Conservation (phyloP, 2,329 filamentous ascomycete genomes). For the Phymatotrichopsis omnivora region DNA sequence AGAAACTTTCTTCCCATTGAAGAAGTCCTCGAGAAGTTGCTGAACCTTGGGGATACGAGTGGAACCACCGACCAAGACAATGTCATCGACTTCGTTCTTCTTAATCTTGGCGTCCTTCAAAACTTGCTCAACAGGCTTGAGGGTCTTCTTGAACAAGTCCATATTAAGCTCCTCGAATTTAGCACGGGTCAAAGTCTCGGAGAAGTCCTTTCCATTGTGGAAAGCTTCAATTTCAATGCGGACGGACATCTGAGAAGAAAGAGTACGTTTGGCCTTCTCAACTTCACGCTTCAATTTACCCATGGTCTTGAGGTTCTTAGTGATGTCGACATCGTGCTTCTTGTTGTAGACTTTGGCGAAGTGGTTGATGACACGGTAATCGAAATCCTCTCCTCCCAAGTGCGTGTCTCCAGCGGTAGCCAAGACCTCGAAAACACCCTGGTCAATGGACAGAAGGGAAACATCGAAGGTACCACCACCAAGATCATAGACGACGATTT, state of each 20-base stretch:
- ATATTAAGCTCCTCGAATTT: slow-evolving; percentile 99
- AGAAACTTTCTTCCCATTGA: slow-evolving; percentile 88
- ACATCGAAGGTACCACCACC: slow-evolving; percentile 94
- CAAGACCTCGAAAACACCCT: slow-evolving; percentile 88
- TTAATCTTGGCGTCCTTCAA: slow-evolving; percentile 96
- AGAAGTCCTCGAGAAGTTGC: slow-evolving; percentile 89
- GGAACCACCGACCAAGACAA: slow-evolving; percentile 95
- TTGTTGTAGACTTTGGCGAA: slow-evolving; percentile 98
- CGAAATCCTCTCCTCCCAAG: slow-evolving; percentile 97
- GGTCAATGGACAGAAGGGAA: slow-evolving; percentile 79
- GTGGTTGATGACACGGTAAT: slow-evolving; percentile 93
- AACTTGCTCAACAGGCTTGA: slow-evolving; percentile 97
- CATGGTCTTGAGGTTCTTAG: slow-evolving; percentile 95
- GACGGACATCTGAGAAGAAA: slow-evolving; percentile 87
- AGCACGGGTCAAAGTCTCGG: slow-evolving; percentile 92
- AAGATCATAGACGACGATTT: slow-evolving; percentile 88
- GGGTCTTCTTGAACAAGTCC: slow-evolving; percentile 97
- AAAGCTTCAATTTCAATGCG: slow-evolving; percentile 96
- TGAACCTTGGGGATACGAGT: slow-evolving; percentile 99
- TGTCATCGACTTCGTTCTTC: slow-evolving; percentile 91
- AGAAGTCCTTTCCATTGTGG: slow-evolving; percentile 95
- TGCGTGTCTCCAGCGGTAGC: slow-evolving; percentile 95
- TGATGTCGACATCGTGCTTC: slow-evolving; percentile 86
- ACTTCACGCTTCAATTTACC: slow-evolving; percentile 99
- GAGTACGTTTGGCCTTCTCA: slow-evolving; percentile 97